phyloP scores from a whole-genome alignment of 2,329 filamentous ascomycete species.

The Zymoseptoria ardabiliae region DNA sequence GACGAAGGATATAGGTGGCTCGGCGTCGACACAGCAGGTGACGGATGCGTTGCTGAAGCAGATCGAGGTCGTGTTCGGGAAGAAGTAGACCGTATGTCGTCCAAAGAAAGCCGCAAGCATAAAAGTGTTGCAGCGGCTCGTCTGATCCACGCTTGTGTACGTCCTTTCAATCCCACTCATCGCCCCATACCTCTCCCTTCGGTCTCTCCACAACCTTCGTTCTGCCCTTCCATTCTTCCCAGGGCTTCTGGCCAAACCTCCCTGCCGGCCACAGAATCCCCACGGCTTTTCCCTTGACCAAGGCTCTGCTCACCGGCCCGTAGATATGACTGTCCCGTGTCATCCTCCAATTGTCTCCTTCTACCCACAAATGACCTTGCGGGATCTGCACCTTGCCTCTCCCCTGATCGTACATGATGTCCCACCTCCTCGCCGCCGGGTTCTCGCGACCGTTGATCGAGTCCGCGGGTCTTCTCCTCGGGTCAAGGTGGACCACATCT shows the following conservation, averaged over 20 bases:
- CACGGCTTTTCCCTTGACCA: slow-evolving; percentile 69
- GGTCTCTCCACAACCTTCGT: neutral
- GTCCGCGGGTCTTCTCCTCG: slow-evolving; percentile 29
- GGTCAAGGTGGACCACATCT: slow-evolving; percentile 61
- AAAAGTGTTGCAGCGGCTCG: no score
- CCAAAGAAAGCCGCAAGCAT: neutral
- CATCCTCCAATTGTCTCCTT: slow-evolving; percentile 72
- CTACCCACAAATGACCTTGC: slow-evolving; percentile 84
- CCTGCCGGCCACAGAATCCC: slow-evolving; percentile 63
- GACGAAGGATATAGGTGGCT: slow-evolving; percentile 55
- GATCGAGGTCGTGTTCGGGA: slow-evolving; percentile 39
- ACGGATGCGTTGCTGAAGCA: slow-evolving; percentile 51
- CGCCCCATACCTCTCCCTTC: neutral
- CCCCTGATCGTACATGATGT: slow-evolving; percentile 15
- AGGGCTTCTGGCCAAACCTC: slow-evolving; percentile 46
- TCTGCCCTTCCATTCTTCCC: slow-evolving; percentile 47
- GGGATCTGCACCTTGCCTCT: slow-evolving; percentile 55
- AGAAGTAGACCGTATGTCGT: slow-evolving; percentile 9
- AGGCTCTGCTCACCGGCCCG: slow-evolving; percentile 59
- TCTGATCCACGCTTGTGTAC: neutral
- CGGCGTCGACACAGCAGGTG: slow-evolving; percentile 49
- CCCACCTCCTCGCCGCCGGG: slow-evolving; percentile 23
- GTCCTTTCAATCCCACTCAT: neutral
- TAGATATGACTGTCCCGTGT: slow-evolving; percentile 84
- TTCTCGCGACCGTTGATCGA: slow-evolving; percentile 29